Evolutionary conservation across 129 eudicot species (phyloP), one percentile per base, ranked within the genome.

Genomic region (Flaveria brownii): DNA sequence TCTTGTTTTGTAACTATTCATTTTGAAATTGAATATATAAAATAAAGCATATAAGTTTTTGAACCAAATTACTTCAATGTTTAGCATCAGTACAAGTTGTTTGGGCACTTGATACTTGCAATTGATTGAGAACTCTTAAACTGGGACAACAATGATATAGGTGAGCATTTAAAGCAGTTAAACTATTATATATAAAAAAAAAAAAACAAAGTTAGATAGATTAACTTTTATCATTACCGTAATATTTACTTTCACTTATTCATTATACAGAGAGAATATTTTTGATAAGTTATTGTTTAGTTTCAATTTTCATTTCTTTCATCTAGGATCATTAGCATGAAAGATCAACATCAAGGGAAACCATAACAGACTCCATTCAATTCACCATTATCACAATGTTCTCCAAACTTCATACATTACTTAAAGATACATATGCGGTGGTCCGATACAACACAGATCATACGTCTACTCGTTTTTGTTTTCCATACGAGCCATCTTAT

Each of bases 41-140:
- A 56, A 43, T 78, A 70, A 70, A 70, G 41, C 46, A 78, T 64
- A 59, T 20, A 70, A 78, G 77, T 70, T 62, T 45, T 77, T 36
- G 26, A 28, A 28, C 9, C 41, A 2, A 17, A 42, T 42, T 59
- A 20, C 41, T 55, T 73, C 57, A 60, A 60, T 60, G 46, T 75
- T 62, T 60, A 62, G 15, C 68, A 39, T 26, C 54, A 39, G 20
- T 56, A 12, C 13, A 23, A n/a, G 36, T 13, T 56, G 39, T 49
- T 36, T 11, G 54, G 14, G 54, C 54, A 12, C 8, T 36, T 36
- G 41, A 36, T 36, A 30, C 36, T 2, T 30, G 36, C 36, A 30
- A 30, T 30, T 3, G 36, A 30, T 30, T 30, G 5, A 4, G 5
- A 36, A 36, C 41, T 36, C 5, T 36, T 36, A 36, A 36, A 36